Evolutionary conservation across 331 rosid species (phyloP).

Genomic region (Rhamnella rubrinervis): DNA sequence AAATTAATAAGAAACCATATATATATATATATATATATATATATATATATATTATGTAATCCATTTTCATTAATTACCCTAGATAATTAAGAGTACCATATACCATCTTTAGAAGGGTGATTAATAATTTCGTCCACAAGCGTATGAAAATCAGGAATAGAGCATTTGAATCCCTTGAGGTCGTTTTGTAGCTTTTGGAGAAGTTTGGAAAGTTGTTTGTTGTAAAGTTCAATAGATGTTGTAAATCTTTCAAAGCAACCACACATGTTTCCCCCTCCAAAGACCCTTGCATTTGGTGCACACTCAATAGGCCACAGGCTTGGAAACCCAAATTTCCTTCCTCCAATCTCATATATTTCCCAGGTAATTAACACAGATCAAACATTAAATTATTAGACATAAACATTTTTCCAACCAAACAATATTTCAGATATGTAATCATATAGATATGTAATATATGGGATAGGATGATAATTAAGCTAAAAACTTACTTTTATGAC

Average conservation of each 20-base stretch:
- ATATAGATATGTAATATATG: too few relatives aligned
- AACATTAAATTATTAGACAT: neutral
- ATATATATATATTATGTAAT: neutral
- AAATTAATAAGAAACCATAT: neutral
- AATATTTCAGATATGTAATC: too few relatives aligned
- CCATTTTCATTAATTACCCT: neutral
- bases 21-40: too few relatives aligned
- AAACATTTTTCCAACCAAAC: too few relatives aligned
- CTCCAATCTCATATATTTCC: conserved; percentile 33
- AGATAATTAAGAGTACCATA: neutral
- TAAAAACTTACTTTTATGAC: too few relatives aligned
- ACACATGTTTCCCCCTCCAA: neutral
- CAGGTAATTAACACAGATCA: neutral
- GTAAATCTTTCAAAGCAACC: conserved; percentile 7
- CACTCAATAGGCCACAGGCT: conserved; percentile 11
- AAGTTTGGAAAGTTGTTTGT: neutral
- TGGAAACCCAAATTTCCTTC: conserved; percentile 34
- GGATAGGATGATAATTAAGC: too few relatives aligned
- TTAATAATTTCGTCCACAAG: neutral
- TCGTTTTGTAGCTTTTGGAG: neutral
- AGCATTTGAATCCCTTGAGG: conserved; percentile 10
- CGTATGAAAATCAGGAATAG: neutral
- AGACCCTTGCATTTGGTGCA: neutral
- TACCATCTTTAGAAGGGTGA: conserved; percentile 27
- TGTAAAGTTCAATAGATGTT: neutral